These are phyloP conservation scores for Linderina pennispora DNA, from an alignment of 192 early-diverging fungal genomes.

Conservation along the genomic window DNA sequence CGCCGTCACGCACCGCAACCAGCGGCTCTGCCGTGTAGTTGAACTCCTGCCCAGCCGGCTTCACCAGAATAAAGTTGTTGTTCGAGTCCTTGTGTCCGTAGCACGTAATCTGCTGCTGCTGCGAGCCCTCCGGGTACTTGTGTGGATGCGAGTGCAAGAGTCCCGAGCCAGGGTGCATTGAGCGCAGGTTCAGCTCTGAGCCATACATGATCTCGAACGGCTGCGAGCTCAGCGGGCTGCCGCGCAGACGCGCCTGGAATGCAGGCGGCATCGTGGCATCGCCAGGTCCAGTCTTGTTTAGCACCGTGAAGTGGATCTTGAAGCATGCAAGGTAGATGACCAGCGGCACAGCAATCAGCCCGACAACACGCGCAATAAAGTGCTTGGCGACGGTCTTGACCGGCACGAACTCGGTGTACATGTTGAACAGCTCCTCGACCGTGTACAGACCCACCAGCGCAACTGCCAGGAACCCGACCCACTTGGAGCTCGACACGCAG, in stretches of 20 bases:
- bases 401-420: constrained; percentile 57
- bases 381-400: constrained; percentile 52
- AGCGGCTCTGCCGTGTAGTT: constrained; percentile 19
- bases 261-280: constrained; percentile 85
- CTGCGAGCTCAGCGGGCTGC: constrained; percentile 56
- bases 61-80: constrained; percentile 55
- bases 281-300: constrained; percentile 77
- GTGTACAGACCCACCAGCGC: constrained; percentile 89
- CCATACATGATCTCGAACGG: constrained; percentile 16
- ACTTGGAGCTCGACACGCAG: constrained; percentile 67
- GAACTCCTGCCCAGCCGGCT: constrained; percentile 21
- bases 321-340: constrained; percentile 80
- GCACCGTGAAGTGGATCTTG: constrained; percentile 81
- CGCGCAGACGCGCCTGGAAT: constrained; percentile 78
- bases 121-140: constrained; percentile 53
- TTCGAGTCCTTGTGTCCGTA: constrained; percentile 69
- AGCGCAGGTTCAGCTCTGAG: constrained; percentile 15
- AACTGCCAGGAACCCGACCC: constrained; percentile 91
- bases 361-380: constrained; percentile 76
- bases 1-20: constrained; percentile 54
- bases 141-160: constrained; percentile 55
- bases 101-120: constrained; percentile 81
- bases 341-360: constrained; percentile 77
- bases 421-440: constrained; percentile 79
- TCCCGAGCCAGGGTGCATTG: constrained; percentile 9